These are phyloP conservation scores for Selenicereus undatus DNA, from an alignment of 148 eudicot species.

Conservation along the genomic window DNA sequence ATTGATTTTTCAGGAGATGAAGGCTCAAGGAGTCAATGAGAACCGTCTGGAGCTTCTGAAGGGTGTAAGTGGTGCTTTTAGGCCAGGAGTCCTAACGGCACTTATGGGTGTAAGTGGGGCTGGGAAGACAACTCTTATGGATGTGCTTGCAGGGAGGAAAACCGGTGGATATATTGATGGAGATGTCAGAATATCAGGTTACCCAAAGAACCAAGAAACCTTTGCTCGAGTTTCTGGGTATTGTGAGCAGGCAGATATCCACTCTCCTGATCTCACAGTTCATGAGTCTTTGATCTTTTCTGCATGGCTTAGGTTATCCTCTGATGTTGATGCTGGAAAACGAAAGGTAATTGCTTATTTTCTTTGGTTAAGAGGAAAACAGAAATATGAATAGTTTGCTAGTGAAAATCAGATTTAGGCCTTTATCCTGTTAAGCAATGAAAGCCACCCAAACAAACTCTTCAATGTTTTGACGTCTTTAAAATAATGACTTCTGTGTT, in stretches of 20 bases:
- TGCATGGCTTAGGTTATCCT: constrained; percentile 71
- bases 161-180: constrained; percentile 79
- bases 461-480: no score
- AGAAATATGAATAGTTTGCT: no score
- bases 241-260: constrained; percentile 86
- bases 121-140: constrained; percentile 93
- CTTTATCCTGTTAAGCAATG: no score
- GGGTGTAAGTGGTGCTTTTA: constrained; percentile 71
- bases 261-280: constrained; percentile 75
- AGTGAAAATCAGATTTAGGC: no score
- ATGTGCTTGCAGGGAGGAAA: constrained; percentile 76
- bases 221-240: constrained; percentile 80
- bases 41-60: constrained; percentile 61
- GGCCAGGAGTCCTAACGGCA: constrained; percentile 85
- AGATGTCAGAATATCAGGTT: constrained; percentile 60
- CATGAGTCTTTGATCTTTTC: constrained; percentile 70
- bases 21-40: constrained; percentile 52
- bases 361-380: not conserved
- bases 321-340: constrained; percentile 47
- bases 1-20: constrained; percentile 56
- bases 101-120: constrained; percentile 91
- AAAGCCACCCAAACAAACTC: no score
- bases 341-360: constrained; percentile 42
- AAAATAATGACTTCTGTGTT: no score
- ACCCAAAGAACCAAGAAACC: constrained; percentile 76